Evolutionary conservation across 1,284 basidiomycete species (phyloP).

Genomic region (Trichosporon coremiiforme): DNA sequence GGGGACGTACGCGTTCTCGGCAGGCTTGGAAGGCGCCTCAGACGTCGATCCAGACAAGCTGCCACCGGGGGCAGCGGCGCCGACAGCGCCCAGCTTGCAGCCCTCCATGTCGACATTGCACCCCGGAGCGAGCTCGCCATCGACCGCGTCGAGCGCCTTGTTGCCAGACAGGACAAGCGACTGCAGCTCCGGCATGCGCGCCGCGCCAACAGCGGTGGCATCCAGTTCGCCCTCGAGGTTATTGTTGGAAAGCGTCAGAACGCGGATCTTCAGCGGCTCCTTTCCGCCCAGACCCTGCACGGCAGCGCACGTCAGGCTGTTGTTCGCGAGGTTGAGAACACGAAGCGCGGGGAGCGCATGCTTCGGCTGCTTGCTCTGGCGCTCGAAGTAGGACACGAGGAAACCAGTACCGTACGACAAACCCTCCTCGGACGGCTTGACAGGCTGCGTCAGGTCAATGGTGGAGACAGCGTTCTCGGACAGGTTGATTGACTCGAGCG

Average conservation of each 20-base stretch:
- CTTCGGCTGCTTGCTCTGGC: conserved; percentile 35
- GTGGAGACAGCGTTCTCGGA: conserved; percentile 48
- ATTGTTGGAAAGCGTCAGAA: conserved; percentile 46
- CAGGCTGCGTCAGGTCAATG: conserved; percentile 44
- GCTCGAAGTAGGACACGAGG: conserved; percentile 48
- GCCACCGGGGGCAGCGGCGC: conserved; percentile 4
- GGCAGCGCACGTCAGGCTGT: conserved; percentile 37
- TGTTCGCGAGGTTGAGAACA: conserved; percentile 45
- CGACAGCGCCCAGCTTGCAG: conserved; percentile 29
- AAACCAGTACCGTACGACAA: conserved; percentile 51
- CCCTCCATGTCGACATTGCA: conserved; percentile 41
- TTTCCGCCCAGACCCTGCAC: conserved; percentile 32
- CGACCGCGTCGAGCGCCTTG: conserved; percentile 33
- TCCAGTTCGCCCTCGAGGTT: conserved; percentile 39
- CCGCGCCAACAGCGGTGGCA: conserved; percentile 22
- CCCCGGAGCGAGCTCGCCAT: conserved; percentile 33
- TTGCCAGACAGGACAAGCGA: conserved; percentile 40
- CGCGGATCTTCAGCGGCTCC: conserved; percentile 34
- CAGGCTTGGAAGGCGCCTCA: neutral
- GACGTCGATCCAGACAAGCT: neutral
- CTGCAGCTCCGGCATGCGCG: conserved; percentile 39
- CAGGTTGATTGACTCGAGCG: conserved; percentile 48
- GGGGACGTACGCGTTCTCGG: conserved; percentile 21
- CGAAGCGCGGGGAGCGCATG: conserved; percentile 41
- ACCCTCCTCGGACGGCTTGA: conserved; percentile 49